Percentiles rank a stretch among this genome's conserved stretches.
These are phyloP conservation scores for Dillenia suffruticosa DNA, from an alignment of 164 flowering plant species.

Conservation along the genomic window DNA sequence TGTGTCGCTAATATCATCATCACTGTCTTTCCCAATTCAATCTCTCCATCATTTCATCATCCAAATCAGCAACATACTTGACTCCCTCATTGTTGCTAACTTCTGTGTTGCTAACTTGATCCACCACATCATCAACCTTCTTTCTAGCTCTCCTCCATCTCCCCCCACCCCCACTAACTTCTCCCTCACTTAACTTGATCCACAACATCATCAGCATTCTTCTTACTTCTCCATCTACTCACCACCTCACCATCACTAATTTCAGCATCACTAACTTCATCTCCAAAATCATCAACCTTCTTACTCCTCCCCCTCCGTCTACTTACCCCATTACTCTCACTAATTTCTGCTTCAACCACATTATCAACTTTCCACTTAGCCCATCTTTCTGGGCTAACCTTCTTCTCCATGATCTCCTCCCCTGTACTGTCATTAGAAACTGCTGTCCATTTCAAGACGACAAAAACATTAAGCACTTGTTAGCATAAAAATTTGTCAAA, in stretches of 20 bases:
- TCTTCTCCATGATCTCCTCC: slow-evolving; percentile 38
- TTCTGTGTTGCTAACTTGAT: slow-evolving; percentile 33
- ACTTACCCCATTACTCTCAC: no score
- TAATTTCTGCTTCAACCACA: no score
- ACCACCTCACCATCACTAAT: no score
- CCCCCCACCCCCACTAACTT: slow-evolving; percentile 29
- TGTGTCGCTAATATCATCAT: slow-evolving; percentile 65
- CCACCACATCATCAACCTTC: slow-evolving; percentile 23
- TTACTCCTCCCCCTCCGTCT: no score
- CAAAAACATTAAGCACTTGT: background rate
- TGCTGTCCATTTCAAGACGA: no score
- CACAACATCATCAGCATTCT: no score
- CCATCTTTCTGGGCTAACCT: slow-evolving; percentile 4
- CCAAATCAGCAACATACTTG: slow-evolving; percentile 11
- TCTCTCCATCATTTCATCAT: slow-evolving; percentile 39
- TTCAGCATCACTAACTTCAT: no score
- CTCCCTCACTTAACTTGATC: slow-evolving; percentile 15
- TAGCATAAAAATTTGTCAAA: background rate
- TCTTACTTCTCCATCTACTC: no score
- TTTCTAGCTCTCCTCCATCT: slow-evolving; percentile 39
- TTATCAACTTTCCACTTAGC: no score
- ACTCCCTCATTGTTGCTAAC: slow-evolving; percentile 33
- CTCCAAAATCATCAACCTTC: no score
- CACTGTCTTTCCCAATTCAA: slow-evolving; percentile 39
- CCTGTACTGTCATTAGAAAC: slow-evolving; percentile 10